phyloP scores from a whole-genome alignment of 2,329 filamentous ascomycete genomes.

The Aureobasidium vineae region DNA sequence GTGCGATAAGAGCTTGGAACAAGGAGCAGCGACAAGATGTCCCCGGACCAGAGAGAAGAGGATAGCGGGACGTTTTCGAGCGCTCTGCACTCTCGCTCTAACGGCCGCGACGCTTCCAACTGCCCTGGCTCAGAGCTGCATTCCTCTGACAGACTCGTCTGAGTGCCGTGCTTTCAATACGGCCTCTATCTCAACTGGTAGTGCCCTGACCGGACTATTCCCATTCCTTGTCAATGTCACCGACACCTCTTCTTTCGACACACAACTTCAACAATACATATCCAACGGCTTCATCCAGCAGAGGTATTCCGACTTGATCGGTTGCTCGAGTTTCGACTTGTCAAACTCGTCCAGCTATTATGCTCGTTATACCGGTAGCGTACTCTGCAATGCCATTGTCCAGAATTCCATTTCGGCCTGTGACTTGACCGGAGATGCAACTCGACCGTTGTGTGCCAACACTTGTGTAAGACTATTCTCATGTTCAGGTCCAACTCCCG shows the following conservation, averaged over 20 bases:
- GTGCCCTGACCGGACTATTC: conserved; percentile 59
- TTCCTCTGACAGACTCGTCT: conserved; percentile 68
- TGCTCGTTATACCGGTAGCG: conserved; percentile 86
- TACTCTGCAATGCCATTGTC: conserved; percentile 90
- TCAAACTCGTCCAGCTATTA: conserved; percentile 79
- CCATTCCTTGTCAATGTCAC: conserved; percentile 84
- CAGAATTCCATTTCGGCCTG: conserved; percentile 80
- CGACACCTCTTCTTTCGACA: conserved; percentile 72
- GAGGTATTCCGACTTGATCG: conserved; percentile 78
- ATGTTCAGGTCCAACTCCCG: conserved; percentile 5
- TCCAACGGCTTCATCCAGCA: conserved; percentile 68
- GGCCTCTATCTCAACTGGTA: conserved; percentile 68
- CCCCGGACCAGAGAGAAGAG: background rate
- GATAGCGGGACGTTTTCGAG: background rate
- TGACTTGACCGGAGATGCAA: conserved; percentile 60
- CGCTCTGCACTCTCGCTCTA: conserved; percentile 16
- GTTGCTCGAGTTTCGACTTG: conserved; percentile 74
- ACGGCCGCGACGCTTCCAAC: conserved; percentile 27
- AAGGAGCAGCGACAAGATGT: background rate
- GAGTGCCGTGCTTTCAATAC: conserved; percentile 69
- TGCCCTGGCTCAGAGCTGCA: conserved; percentile 52
- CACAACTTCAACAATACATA: conserved; percentile 69
- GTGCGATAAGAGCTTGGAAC: background rate
- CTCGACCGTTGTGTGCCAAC: conserved; percentile 80
- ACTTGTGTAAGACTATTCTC: conserved; percentile 65